Evolutionary conservation across 2,329 filamentous ascomycete genomes (phyloP).

Genomic region (Seiridium unicorne): DNA sequence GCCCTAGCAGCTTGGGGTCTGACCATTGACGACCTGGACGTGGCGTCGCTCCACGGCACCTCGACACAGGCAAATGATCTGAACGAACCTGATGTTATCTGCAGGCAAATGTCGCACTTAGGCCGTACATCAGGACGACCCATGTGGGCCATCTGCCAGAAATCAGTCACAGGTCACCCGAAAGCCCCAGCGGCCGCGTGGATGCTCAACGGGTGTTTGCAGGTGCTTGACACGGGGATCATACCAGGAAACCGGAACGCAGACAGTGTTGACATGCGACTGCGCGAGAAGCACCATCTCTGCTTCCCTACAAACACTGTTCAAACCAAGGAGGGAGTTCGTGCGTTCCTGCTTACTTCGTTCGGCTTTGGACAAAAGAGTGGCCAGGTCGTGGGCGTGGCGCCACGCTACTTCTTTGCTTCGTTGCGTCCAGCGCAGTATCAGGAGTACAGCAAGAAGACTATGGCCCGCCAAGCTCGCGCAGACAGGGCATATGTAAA

Average conservation of each 20-base stretch:
- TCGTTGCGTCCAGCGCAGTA: not conserved
- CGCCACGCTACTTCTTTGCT: not conserved
- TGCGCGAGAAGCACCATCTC: not conserved
- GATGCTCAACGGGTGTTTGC: constrained; percentile 99
- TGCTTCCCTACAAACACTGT: not conserved
- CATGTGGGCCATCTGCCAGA: constrained; percentile 31
- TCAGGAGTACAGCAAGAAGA: not conserved
- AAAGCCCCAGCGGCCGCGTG: constrained; percentile 69
- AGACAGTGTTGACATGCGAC: not conserved
- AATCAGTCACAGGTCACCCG: constrained; percentile 34
- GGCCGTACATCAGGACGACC: constrained; percentile 31
- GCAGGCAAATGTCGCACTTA: constrained; percentile 31
- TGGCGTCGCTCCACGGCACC: constrained; percentile 38
- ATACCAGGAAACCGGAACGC: not conserved
- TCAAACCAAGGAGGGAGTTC: not conserved
- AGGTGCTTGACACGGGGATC: constrained; percentile 41
- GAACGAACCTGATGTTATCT: constrained; percentile 34
- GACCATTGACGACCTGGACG: constrained; percentile 33
- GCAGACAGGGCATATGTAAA: not conserved
- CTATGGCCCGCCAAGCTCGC: not conserved
- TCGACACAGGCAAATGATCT: constrained; percentile 35
- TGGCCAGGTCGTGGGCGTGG: not conserved
- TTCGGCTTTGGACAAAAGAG: not conserved
- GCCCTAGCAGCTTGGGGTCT: constrained; percentile 34
- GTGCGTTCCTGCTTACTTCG: not conserved